phyloP scores from a whole-genome alignment of 2,329 filamentous ascomycete species.

The Xylaria sp. region DNA sequence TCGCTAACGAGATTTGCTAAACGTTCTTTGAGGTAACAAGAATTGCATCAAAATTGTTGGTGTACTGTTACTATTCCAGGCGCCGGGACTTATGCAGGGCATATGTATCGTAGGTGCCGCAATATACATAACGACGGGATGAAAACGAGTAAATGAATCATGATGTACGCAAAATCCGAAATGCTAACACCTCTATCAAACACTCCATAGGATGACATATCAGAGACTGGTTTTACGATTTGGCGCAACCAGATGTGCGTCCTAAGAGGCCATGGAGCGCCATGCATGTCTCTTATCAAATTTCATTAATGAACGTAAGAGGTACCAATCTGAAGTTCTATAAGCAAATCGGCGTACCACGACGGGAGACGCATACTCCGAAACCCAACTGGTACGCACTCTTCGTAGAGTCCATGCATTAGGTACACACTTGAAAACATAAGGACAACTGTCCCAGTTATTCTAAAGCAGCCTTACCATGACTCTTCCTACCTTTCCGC shows the following conservation, averaged over 20 bases:
- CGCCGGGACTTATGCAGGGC: background rate
- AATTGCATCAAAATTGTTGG: background rate
- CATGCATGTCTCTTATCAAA: too few relatives aligned
- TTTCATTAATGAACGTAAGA: slow-evolving; percentile 39
- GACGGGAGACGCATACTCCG: slow-evolving; percentile 31
- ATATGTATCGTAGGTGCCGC: background rate
- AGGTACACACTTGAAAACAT: slow-evolving; percentile 6
- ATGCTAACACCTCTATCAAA: background rate
- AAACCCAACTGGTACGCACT: slow-evolving; percentile 6
- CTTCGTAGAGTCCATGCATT: slow-evolving; percentile 1
- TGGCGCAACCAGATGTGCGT: background rate
- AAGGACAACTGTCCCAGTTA: slow-evolving; percentile 12
- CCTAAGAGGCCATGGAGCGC: background rate
- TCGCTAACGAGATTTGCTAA: background rate
- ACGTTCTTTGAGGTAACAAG: background rate
- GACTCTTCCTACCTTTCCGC: slow-evolving; percentile 21
- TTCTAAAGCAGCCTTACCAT: slow-evolving; percentile 19
- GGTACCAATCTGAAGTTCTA: slow-evolving; percentile 46
- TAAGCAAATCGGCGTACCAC: slow-evolving; percentile 25
- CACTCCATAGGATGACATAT: background rate
- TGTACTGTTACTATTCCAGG: background rate
- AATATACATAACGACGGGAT: slow-evolving; percentile 2
- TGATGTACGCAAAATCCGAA: background rate
- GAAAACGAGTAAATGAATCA: background rate
- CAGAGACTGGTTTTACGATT: background rate